Evolutionary conservation across 169 alveolate genomes (phyloP), one percentile per base, ranked within the genome.

Genomic region (Theileria parva): DNA sequence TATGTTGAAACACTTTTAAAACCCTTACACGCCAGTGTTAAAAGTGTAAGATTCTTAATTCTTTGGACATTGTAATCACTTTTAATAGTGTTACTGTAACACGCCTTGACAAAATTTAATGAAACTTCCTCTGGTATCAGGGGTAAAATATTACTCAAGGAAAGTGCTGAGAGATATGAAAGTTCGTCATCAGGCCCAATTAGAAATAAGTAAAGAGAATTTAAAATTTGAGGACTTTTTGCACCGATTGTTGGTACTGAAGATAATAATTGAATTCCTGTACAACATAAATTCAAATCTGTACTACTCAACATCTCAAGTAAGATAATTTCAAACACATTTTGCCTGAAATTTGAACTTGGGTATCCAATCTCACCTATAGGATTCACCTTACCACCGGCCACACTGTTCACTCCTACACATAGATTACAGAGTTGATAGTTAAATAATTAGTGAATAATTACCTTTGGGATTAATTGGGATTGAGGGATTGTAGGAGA

Each of bases 181-280:
- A 53, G 25, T 25, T 83, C 89, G 0, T 65, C 86, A 25, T 48
- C 76, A 2, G 76, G 77, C n/a, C 86, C 86, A 21, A 77, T 23
- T 1, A 83, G 55, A 21, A 59, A 23, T 23, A 63, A 64, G 76
- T 50, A 32, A 48, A 83, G 72, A 21, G 76, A 80, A 37, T 61
- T 34, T 39, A 83, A 44, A 6, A 83, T 37, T 51, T 83, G 73
- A 21, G 89, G 89, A 61, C 75, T 83, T 63, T 79, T 21, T 19
- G 86, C 71, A 0, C 59, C 80, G 4, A 83, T n/a, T 27, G 66
- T 44, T 7, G 89, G 89, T 25, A 59, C 69, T 23, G 68, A 64
- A 44, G 80, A 50, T 61, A 76, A 6, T 55, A 83, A 48, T 19
- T 75, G 80, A 11, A 83, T n/a, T 3, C 89, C 85, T 23, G 66